A percentile compares a stretch with the other conserved stretches of the same genome.
phyloP scores from a whole-genome alignment of 345 rosid genomes.

The Rhodamnia argentea region DNA sequence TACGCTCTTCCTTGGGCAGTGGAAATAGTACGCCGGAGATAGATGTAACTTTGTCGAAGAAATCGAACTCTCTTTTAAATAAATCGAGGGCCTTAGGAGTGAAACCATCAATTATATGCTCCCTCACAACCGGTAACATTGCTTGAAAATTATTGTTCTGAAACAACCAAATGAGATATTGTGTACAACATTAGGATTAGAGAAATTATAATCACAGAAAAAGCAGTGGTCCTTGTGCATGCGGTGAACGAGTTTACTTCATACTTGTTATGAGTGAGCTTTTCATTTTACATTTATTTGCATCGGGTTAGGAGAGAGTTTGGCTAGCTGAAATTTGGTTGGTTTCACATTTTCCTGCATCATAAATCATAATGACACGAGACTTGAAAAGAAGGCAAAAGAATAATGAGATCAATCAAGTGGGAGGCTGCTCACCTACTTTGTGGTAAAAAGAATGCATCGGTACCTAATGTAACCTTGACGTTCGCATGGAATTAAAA shows the following conservation, averaged over 20 bases:
- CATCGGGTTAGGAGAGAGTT: background rate
- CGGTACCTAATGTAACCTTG: background rate
- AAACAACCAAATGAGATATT: conserved; percentile 7
- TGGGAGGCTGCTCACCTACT: background rate
- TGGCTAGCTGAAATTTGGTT: background rate
- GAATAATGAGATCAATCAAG: background rate
- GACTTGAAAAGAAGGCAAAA: background rate
- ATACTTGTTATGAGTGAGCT: background rate
- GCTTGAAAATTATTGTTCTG: conserved; percentile 79
- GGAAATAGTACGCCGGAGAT: conserved; percentile 76
- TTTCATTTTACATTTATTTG: background rate
- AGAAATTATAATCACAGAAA: background rate
- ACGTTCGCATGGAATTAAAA: background rate
- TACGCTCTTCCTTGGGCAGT: conserved; percentile 90
- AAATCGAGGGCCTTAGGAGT: conserved; percentile 62
- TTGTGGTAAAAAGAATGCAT: background rate
- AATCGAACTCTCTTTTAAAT: conserved; percentile 83
- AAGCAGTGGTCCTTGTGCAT: background rate
- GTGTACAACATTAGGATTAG: background rate
- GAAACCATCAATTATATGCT: conserved; percentile 82
- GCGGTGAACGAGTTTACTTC: background rate
- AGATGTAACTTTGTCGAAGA: conserved; percentile 92
- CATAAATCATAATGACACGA: background rate
- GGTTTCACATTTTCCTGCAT: background rate
- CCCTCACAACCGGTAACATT: conserved; percentile 68